Evolutionary conservation across 148 eudicot species (phyloP).

Genomic region (Rhododendron molle): DNA sequence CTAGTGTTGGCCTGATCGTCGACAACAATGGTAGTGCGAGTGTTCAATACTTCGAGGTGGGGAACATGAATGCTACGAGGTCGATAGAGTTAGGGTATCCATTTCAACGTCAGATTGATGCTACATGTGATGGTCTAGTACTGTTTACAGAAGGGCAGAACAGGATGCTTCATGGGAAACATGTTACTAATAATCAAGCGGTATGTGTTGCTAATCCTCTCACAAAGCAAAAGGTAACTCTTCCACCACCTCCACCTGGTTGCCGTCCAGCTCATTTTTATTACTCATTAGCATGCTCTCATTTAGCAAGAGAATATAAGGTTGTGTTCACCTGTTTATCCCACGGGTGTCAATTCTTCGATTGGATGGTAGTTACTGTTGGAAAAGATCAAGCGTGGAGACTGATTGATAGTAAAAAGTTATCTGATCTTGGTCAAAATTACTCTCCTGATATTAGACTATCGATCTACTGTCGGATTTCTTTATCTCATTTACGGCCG

Average conservation of each 20-base stretch:
- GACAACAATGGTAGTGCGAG: background rate
- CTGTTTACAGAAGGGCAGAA: background rate
- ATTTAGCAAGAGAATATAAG: background rate
- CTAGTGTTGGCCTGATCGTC: background rate
- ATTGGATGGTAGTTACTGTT: background rate
- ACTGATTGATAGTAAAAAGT: background rate
- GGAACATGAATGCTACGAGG: background rate
- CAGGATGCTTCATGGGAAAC: background rate
- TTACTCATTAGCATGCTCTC: slow-evolving; percentile 1
- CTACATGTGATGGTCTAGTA: slow-evolving; percentile 10
- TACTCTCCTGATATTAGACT: accelerated
- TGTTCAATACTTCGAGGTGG: background rate
- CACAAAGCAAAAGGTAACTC: background rate
- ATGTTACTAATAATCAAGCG: too few relatives aligned
- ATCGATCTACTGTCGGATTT: background rate
- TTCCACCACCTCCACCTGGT: background rate
- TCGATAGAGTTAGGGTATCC: background rate
- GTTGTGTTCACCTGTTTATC: background rate
- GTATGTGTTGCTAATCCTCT: background rate
- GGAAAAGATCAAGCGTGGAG: background rate
- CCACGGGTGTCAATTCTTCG: background rate
- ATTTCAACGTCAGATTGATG: background rate
- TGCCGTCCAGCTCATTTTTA: too few relatives aligned
- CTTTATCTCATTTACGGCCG: background rate
- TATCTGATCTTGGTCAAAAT: background rate